Base-by-base conservation (phyloP, 2,329 filamentous ascomycete species). In the Pseudocercospora cruenta region DNA sequence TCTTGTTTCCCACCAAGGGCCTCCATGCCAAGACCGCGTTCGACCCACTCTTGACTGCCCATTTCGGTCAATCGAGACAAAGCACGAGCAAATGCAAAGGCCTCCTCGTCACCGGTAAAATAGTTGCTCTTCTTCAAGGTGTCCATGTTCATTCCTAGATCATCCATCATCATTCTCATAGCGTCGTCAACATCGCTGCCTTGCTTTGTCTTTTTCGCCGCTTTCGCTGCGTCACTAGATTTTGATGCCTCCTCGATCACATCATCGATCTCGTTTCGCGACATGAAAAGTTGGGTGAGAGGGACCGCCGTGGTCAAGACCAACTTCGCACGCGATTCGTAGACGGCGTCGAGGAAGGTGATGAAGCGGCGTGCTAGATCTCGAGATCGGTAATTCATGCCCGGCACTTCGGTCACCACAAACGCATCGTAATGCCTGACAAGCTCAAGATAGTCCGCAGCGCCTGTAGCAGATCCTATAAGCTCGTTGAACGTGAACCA, bases 271-370 rank as follows among this genome's bases (percentile, higher is more conserved):
- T 84, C 82, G 47, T 79, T 72, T 19, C 73, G 69, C 8, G 76
- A 74, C 66, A 80, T 75, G 67, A 98, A 99, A 36, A 98, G 87
- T 76, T 96, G 90, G 7, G 88, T 88, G 1, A 99, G 83, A 0
- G 94, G 93, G 58, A 94, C 92, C 47, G 90, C 93, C 2, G 92
- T 94, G 0, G 95, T 99, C 63, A 99, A 86, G 16, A 98, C 94
- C 7, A 99, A 86, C 81, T 97, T 98, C n/a, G 93, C 94, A 79
- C 94, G 87, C 28, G 86, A 85, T 79, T 99, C 95, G 76, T 99
- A 99, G 4, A 97, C 90, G 5, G 95, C 94, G 77, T 99, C 95
- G 70, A 99, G 92, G 73, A 99, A 97, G 0, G 94, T 99, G 78
- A 99, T 99, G 79, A 99, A 97, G 4, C 95, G 86, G 12, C 95